These are phyloP conservation scores for Reutealis trisperma DNA, from an alignment of 345 rosid genomes.

Conservation along the genomic window DNA sequence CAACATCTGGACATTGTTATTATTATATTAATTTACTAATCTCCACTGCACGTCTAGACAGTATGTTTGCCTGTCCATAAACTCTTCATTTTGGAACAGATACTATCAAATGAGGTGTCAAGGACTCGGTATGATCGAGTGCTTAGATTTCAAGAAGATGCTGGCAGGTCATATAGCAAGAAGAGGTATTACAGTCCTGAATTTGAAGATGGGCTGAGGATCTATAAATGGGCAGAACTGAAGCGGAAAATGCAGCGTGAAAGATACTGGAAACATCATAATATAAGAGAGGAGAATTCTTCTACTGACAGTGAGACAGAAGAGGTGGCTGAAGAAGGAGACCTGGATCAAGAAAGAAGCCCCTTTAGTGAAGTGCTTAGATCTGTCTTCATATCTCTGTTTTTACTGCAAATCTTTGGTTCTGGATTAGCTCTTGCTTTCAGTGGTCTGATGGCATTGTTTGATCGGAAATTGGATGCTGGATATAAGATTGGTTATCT, in stretches of 20 bases:
- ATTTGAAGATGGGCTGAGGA: slow-evolving; percentile 50
- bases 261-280: slow-evolving; percentile 44
- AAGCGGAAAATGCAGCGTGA: slow-evolving; percentile 47
- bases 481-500: slow-evolving; percentile 83
- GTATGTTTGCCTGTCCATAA: not conserved
- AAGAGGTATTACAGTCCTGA: slow-evolving; percentile 38
- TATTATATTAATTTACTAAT: not conserved
- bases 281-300: slow-evolving; percentile 27
- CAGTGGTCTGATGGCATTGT: slow-evolving; percentile 59
- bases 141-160: slow-evolving; percentile 44
- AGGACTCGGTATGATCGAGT: slow-evolving; percentile 63
- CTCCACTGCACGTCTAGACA: not conserved
- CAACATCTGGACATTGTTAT: too few species aligned
- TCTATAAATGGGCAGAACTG: slow-evolving; percentile 62
- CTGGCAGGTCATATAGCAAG: slow-evolving; percentile 37
- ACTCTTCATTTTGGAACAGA: slow-evolving; percentile 39
- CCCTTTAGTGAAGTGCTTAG: slow-evolving; percentile 59
- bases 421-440: slow-evolving; percentile 58
- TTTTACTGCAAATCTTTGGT: slow-evolving; percentile 60
- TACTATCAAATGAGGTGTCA: slow-evolving; percentile 68
- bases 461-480: slow-evolving; percentile 69
- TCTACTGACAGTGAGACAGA: slow-evolving; percentile 36
- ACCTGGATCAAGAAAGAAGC: slow-evolving; percentile 45
- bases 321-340: slow-evolving; percentile 37
- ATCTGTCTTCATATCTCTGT: slow-evolving; percentile 57